Percentiles rank a stretch among this genome's conserved stretches.
Evolutionary conservation across 371 early-diverging fungal species (phyloP).

Genomic region (Rhizomucor pusillus): DNA sequence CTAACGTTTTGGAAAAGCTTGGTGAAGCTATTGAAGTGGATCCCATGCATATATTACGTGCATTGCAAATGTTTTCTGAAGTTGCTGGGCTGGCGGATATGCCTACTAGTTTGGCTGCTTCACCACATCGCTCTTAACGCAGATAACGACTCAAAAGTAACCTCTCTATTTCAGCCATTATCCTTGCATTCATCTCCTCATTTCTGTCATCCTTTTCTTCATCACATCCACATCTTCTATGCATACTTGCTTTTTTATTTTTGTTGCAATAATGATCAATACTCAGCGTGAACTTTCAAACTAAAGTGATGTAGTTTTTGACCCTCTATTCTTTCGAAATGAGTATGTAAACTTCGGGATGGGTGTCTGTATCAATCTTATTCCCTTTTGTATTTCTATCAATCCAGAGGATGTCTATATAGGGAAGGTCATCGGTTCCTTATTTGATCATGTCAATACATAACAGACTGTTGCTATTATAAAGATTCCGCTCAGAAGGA

Average conservation of each 20-base stretch:
- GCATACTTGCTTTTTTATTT: not conserved
- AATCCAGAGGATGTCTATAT: not conserved
- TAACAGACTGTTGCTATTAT: not conserved
- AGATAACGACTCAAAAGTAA: not conserved
- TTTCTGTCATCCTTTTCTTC: not conserved
- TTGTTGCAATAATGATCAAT: not conserved
- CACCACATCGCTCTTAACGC: not conserved
- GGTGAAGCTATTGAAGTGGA: slow-evolving; percentile 59
- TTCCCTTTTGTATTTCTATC: not conserved
- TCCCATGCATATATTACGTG: slow-evolving; percentile 56
- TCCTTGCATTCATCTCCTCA: not conserved
- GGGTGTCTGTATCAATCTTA: not conserved
- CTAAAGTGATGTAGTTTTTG: no score
- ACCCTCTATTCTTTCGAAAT: no score
- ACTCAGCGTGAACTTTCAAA: no score
- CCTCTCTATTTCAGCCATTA: not conserved
- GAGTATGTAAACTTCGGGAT: no score
- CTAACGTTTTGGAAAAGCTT: slow-evolving; percentile 53
- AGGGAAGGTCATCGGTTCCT: not conserved
- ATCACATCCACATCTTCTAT: not conserved
- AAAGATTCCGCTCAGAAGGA: not conserved
- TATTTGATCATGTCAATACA: not conserved
- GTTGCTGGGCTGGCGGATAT: slow-evolving; percentile 22
- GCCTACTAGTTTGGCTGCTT: slow-evolving; percentile 13
- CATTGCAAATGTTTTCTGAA: slow-evolving; percentile 63